Percentiles rank a stretch among this genome's conserved stretches.
phyloP scores from a whole-genome alignment of 1,139 yeast genomes.

The Magnusiomyces magnusii region DNA sequence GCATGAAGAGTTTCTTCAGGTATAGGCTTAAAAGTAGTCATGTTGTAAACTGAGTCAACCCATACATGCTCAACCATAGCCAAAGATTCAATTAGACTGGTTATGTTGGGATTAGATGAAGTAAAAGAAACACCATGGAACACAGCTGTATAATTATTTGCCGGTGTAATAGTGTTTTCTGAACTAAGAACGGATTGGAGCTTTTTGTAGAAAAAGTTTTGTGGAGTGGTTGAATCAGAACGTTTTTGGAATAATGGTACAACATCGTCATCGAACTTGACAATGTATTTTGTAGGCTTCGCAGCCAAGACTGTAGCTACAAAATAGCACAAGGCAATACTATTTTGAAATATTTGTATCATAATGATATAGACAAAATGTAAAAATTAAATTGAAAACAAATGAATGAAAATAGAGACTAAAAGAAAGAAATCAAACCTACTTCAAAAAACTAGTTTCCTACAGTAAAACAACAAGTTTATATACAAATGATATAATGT shows the following conservation, averaged over 20 bases:
- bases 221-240: not conserved
- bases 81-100: conserved; percentile 5
- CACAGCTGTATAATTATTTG: conserved; percentile 6
- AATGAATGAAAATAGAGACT: no score
- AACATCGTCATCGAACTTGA: not conserved
- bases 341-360: not conserved
- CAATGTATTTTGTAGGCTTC: not conserved
- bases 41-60: not conserved
- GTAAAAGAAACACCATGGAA: conserved; percentile 14
- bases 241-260: not conserved
- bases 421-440: no score
- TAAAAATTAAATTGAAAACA: not conserved
- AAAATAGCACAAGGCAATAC: not conserved
- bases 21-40: not conserved
- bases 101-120: not conserved
- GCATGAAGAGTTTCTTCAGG: no score
- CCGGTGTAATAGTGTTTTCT: not conserved
- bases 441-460: no score
- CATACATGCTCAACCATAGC: not conserved
- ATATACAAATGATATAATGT: no score
- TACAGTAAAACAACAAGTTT: no score
- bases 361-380: not conserved
- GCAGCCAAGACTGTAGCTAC: not conserved
- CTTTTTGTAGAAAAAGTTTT: not conserved
- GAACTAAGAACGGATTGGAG: not conserved